A percentile compares a stretch with the other conserved stretches of the same genome.
These are phyloP conservation scores for Pseudogymnoascus verrucosus DNA, from an alignment of 2,329 filamentous ascomycete genomes.

Conservation along the genomic window DNA sequence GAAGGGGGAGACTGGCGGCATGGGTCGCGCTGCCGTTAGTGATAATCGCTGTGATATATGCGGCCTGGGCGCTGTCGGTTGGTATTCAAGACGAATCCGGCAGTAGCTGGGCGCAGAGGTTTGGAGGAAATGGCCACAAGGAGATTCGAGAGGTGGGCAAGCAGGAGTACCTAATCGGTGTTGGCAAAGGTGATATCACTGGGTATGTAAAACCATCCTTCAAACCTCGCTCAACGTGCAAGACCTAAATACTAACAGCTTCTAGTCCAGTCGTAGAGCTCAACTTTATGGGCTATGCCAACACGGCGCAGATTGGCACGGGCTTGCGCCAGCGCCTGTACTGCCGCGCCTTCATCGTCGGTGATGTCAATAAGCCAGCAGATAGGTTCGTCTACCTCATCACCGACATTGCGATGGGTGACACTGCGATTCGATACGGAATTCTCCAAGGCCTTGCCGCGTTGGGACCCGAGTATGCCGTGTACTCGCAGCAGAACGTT, in stretches of 20 bases:
- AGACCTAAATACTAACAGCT: neutral
- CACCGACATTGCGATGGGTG: conserved; percentile 78
- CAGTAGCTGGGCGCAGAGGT: neutral
- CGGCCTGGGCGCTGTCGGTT: neutral
- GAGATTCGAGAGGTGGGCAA: conserved; percentile 15
- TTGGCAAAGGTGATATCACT: conserved; percentile 66
- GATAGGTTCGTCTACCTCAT: conserved; percentile 83
- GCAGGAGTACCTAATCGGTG: conserved; percentile 51
- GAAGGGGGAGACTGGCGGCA: neutral
- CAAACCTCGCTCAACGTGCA: neutral
- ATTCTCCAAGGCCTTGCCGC: conserved; percentile 66
- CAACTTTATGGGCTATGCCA: conserved; percentile 87
- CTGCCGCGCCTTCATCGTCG: conserved; percentile 83
- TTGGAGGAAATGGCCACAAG: neutral
- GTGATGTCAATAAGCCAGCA: conserved; percentile 52
- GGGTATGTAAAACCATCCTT: conserved; percentile 37
- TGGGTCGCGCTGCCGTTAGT: neutral
- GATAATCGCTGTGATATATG: conserved; percentile 9
- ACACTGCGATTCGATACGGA: conserved; percentile 82
- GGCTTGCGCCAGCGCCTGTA: conserved; percentile 83
- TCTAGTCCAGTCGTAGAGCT: conserved; percentile 75
- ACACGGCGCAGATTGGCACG: conserved; percentile 70
- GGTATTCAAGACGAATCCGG: neutral
- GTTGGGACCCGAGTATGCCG: conserved; percentile 62
- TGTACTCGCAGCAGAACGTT: conserved; percentile 73